Evolutionary conservation across 768 basidiomycete species (phyloP).

Genomic region (Myochromella boudieri): DNA sequence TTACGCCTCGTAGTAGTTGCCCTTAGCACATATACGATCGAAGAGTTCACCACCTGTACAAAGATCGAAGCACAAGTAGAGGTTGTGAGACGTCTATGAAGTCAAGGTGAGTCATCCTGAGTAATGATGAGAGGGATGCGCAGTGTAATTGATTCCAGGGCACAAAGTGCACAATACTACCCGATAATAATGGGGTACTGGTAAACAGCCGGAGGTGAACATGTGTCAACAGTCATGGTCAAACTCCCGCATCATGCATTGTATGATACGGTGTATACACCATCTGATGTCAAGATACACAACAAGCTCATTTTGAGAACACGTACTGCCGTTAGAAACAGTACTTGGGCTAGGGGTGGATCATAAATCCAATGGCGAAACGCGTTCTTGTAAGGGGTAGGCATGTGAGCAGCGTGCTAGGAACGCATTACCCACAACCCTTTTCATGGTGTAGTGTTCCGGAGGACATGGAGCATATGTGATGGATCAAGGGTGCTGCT

Average conservation of each 20-base stretch:
- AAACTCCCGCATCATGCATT: too few species aligned
- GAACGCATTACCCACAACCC: too few species aligned
- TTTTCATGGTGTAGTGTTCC: too few species aligned
- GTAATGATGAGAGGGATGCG: not conserved
- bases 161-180: not conserved
- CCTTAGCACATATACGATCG: slow-evolving; percentile 96
- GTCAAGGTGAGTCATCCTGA: slow-evolving; percentile 2
- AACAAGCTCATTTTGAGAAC: too few species aligned
- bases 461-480: too few species aligned
- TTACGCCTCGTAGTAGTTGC: slow-evolving; percentile 93
- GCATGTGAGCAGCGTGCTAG: too few species aligned
- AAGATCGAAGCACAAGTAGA: slow-evolving; percentile 93
- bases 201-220: not conserved
- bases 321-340: too few species aligned
- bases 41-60: slow-evolving; percentile 99
- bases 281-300: too few species aligned
- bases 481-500: slow-evolving; percentile 16
- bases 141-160: not conserved
- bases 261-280: too few species aligned
- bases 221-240: not conserved
- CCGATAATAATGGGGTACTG: not conserved
- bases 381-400: too few species aligned
- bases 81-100: slow-evolving; percentile 80
- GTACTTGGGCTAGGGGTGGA: too few species aligned
- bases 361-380: too few species aligned